Evolutionary conservation across 805 yeast species (phyloP), one percentile per base, ranked within the genome.

Genomic region (Spathaspora girioi): DNA sequence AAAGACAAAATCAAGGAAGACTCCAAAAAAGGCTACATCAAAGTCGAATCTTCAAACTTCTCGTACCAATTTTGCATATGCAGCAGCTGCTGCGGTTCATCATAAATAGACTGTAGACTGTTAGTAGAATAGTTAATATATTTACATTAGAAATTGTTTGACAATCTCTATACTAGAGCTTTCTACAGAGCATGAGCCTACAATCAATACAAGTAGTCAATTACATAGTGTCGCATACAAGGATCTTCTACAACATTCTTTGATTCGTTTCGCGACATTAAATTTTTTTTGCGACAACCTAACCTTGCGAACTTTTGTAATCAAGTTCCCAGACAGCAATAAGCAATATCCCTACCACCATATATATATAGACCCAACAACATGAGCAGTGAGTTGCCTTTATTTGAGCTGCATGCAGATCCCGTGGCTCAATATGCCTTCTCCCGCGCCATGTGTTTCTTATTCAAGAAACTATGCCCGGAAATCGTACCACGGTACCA

Each of bases 41-140:
- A 46, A 41, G n/a, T 8, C 43, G 3, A 41, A 20, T 41, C 11
- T 14, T 17, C 26, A 15, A 26, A 31, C 46, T 12, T 45, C 49
- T 14, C 32, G 32, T 29, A 69, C 61, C 50, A 68, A 65, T 42
- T 73, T 74, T 66, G 79, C 79, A 54, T 70, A 69, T 47, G 78
- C 78, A 9, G 79, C 79, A 3, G 78, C 78, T 5, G 77, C 78
- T 2, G 78, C 78, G 7, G 78, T 71, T 38, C 72, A 68, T 53
- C 71, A 68, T 53, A 67, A 59, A 52, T 61, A 54, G 47, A 52
- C 11, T 31, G 26, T 23, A 23, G 26, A 23, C 26, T 23, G 3
- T 23, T 23, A 23, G 26, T 23, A 23, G 26, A 23, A 23, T 4
- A 18, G 27, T 38, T 44, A 26, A 32, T 18, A 20, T 42, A 42